phyloP scores from a whole-genome alignment of 2,329 filamentous ascomycete genomes.

The Penicillium sp. region DNA sequence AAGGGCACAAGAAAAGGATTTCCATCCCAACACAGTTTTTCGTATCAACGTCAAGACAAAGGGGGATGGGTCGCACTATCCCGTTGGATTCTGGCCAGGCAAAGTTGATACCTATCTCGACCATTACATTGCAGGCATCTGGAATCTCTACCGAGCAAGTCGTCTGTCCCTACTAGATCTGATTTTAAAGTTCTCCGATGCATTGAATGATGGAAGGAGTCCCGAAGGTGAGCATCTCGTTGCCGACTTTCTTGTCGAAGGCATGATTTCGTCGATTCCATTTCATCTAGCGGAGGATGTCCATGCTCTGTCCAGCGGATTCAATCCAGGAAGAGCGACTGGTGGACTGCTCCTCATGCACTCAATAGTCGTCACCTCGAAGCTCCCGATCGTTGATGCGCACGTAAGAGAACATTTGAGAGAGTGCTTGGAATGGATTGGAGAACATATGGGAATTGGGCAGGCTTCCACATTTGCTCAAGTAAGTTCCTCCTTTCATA shows the following conservation, averaged over 20 bases:
- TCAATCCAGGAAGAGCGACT: background rate
- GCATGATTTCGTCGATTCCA: conserved; percentile 5
- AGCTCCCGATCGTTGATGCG: background rate
- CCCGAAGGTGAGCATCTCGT: background rate
- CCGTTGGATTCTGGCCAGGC: background rate
- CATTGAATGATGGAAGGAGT: background rate
- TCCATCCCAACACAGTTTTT: background rate
- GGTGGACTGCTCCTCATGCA: conserved; percentile 10
- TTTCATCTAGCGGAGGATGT: conserved; percentile 4
- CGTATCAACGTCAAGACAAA: background rate
- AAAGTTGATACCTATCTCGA: conserved; percentile 6
- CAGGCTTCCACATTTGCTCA: conserved; percentile 2
- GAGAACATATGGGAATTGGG: conserved; percentile 7
- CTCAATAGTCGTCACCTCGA: background rate
- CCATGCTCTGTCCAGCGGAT: background rate
- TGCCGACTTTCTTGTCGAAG: background rate
- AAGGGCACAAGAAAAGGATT: background rate
- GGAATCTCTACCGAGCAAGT: conserved; percentile 3
- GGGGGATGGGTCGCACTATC: background rate
- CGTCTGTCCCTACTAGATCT: background rate
- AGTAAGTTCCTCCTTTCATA: background rate
- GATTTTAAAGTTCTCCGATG: background rate
- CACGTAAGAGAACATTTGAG: background rate
- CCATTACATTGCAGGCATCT: conserved; percentile 1
- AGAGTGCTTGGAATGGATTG: conserved; percentile 1